Conservation (phyloP, 768 basidiomycete genomes). For the Termitomyces sp. region DNA sequence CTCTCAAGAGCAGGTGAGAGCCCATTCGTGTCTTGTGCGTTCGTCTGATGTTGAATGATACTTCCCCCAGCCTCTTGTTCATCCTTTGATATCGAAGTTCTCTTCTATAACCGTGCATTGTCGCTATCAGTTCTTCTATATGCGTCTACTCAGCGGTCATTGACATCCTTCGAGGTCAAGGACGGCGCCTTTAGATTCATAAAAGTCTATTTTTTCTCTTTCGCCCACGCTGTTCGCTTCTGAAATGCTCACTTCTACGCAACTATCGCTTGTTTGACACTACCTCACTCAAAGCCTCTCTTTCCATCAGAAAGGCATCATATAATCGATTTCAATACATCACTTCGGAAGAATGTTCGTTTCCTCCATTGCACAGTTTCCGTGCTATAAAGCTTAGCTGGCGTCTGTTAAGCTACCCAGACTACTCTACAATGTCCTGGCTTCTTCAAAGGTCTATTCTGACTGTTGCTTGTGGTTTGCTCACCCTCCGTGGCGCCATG, state of each 20-base stretch:
- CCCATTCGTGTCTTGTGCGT: neutral
- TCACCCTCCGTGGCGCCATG: neutral
- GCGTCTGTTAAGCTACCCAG: neutral
- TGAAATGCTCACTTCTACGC: neutral
- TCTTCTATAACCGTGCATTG: neutral
- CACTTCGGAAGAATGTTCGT: slow-evolving; percentile 1
- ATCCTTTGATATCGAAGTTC: neutral
- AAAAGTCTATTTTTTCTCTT: neutral
- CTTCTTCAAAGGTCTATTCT: slow-evolving; percentile 1
- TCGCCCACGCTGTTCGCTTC: neutral
- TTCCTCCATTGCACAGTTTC: neutral
- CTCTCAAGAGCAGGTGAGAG: no score
- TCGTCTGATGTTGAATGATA: neutral
- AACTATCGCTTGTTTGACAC: neutral
- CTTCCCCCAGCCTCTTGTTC: neutral
- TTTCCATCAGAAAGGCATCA: neutral
- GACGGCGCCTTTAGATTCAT: neutral
- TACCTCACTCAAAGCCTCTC: neutral
- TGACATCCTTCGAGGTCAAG: neutral
- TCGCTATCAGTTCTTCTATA: neutral
- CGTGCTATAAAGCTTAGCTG: slow-evolving; percentile 8
- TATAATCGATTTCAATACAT: neutral
- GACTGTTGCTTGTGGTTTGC: neutral
- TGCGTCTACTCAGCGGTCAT: neutral
- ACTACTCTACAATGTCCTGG: slow-evolving; percentile 8